These are phyloP conservation scores for maize (Zea mays) DNA, from an alignment of 176 grass and related monocot species.

Conservation along the genomic window DNA sequence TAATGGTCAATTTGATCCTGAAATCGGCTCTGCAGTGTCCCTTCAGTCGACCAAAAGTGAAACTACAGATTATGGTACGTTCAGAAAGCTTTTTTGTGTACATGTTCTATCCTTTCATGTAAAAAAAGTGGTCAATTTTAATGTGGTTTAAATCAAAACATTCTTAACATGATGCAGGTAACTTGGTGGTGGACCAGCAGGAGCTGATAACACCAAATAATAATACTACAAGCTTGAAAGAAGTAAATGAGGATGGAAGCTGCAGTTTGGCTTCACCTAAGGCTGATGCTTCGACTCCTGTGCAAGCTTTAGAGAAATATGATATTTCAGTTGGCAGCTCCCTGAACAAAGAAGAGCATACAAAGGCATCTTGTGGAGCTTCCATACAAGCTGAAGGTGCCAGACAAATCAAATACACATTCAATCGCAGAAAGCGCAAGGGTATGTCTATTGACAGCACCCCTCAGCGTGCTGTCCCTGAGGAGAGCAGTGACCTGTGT, in stretches of 20 bases:
- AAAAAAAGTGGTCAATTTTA: constrained; percentile 1
- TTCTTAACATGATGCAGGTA: constrained; percentile 42
- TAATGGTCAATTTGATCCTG: constrained; percentile 34
- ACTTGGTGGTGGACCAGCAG: constrained; percentile 15
- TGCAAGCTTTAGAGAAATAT: constrained; percentile 29
- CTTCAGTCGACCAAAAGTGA: constrained; percentile 38
- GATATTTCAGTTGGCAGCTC: constrained; percentile 34
- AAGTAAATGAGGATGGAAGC: constrained; percentile 31
- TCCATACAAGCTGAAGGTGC: constrained; percentile 51
- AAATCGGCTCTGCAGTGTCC: constrained; percentile 24
- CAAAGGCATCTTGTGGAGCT: constrained; percentile 32
- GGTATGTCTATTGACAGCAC: constrained; percentile 43
- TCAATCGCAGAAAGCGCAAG: constrained; percentile 87
- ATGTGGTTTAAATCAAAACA: constrained; percentile 16
- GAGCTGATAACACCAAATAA: constrained; percentile 31
- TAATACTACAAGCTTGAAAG: constrained; percentile 32
- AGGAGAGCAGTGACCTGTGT: constrained; percentile 39
- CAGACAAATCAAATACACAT: constrained; percentile 82
- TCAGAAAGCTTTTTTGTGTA: constrained; percentile 13
- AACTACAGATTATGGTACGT: constrained; percentile 41
- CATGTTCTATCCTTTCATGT: constrained; percentile 3
- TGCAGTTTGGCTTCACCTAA: constrained; percentile 42
- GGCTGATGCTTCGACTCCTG: constrained; percentile 34
- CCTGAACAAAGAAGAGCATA: constrained; percentile 24
- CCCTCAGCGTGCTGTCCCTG: constrained; percentile 30